Conservation (phyloP, 139 green algal species). For the Coccomyxa sp. region DNA sequence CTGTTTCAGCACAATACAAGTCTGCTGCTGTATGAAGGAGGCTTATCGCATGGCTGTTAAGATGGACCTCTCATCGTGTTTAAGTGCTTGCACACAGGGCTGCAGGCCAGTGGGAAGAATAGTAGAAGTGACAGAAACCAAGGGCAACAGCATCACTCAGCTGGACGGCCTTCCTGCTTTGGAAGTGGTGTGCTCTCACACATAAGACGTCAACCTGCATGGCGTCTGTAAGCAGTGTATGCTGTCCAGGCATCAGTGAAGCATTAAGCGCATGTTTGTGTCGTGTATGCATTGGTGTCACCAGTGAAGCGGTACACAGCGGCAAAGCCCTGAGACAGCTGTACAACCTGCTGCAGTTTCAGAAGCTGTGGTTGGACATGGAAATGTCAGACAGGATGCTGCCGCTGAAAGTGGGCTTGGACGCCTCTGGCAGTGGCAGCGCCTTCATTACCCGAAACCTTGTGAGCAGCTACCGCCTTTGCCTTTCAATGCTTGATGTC, state of each 20-base stretch:
- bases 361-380: background rate
- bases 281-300: too few relatives aligned
- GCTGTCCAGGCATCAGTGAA: too few relatives aligned
- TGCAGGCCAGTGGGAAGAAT: background rate
- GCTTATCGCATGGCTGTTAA: too few relatives aligned
- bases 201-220: background rate
- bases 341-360: too few relatives aligned
- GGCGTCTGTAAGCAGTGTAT: too few relatives aligned
- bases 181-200: background rate
- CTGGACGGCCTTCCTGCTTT: background rate
- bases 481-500: too few relatives aligned
- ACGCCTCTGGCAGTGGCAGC: background rate
- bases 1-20: too few relatives aligned
- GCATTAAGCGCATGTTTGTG: too few relatives aligned
- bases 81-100: background rate
- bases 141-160: background rate
- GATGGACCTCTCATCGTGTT: too few relatives aligned
- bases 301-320: too few relatives aligned
- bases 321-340: too few relatives aligned
- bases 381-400: background rate
- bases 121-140: background rate
- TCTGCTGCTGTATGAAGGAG: too few relatives aligned
- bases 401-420: background rate
- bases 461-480: background rate
- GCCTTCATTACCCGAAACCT: background rate